Conservation (phyloP, 208 protist species). For the Strigomonas culicis region DNA sequence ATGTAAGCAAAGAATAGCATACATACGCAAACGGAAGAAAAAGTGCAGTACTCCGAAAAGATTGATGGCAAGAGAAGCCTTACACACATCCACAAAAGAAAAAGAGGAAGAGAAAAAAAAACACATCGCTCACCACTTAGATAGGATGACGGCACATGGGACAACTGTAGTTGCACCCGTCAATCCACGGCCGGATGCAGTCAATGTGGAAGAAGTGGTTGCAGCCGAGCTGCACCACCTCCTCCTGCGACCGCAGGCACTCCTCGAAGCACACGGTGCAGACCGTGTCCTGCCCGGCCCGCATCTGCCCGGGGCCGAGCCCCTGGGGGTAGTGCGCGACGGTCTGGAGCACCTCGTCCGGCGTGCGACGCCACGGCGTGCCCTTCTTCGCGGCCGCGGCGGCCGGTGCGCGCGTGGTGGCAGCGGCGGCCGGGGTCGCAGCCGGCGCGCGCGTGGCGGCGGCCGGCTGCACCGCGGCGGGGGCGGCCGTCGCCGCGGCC, state of each 20-base stretch:
- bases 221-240: slow-evolving; percentile 31
- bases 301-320: background rate
- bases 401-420: background rate
- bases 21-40: slow-evolving; percentile 5
- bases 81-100: background rate
- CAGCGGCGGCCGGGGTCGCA: background rate
- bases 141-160: slow-evolving; percentile 26
- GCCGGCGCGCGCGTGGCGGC: background rate
- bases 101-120: background rate
- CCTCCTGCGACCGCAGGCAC: slow-evolving; percentile 5
- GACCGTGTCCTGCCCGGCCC: slow-evolving; percentile 6
- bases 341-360: slow-evolving; percentile 6
- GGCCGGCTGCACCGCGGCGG: background rate
- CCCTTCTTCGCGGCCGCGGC: background rate
- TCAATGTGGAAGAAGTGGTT: slow-evolving; percentile 30
- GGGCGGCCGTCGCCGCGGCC: background rate
- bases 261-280: slow-evolving; percentile 24
- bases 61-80: background rate
- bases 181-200: slow-evolving; percentile 38
- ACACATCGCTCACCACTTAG: background rate
- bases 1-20: too few species aligned
- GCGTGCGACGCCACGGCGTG: slow-evolving; percentile 1
- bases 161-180: slow-evolving; percentile 16
- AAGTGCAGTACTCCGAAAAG: slow-evolving; percentile 14
- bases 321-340: background rate